phyloP scores from a whole-genome alignment of 1,284 basidiomycete genomes.

The Cystobasidium slooffiae region DNA sequence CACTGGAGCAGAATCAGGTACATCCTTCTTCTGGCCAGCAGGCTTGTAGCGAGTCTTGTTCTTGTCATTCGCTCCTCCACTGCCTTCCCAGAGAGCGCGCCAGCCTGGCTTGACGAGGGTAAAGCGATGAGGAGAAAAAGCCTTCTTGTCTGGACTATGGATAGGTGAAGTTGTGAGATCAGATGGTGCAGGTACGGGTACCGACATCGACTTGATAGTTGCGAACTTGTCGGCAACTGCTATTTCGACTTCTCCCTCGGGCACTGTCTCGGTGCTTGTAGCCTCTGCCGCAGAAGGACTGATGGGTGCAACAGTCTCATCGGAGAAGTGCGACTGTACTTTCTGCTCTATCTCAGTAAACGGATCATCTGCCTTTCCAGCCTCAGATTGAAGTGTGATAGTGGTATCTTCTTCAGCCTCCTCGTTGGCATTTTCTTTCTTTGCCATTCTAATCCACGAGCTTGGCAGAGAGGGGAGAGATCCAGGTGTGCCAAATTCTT shows the following conservation, averaged over 20 bases:
- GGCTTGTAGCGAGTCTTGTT: constrained; percentile 35
- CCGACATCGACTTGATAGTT: constrained; percentile 39
- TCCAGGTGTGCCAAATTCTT: constrained; percentile 11
- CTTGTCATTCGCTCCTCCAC: background rate
- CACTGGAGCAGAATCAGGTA: background rate
- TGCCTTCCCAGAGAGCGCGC: constrained; percentile 59
- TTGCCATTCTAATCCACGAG: constrained; percentile 46
- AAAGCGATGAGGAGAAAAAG: constrained; percentile 68
- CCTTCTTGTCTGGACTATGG: constrained; percentile 18
- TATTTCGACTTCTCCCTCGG: background rate
- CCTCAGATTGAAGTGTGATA: background rate
- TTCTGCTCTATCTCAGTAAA: background rate
- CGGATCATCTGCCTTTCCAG: background rate
- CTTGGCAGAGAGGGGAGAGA: constrained; percentile 47
- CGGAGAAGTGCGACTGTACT: background rate
- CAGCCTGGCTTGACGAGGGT: constrained; percentile 76
- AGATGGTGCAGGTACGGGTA: constrained; percentile 4
- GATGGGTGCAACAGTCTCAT: background rate
- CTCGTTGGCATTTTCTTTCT: background rate
- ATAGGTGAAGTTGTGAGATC: background rate
- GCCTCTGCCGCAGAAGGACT: background rate
- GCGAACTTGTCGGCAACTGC: constrained; percentile 16
- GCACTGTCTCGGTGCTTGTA: background rate
- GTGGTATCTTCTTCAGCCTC: background rate
- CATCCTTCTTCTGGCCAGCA: background rate